Base-by-base conservation (phyloP, 306 rosid genomes). In the Mimosa bimucronata region DNA sequence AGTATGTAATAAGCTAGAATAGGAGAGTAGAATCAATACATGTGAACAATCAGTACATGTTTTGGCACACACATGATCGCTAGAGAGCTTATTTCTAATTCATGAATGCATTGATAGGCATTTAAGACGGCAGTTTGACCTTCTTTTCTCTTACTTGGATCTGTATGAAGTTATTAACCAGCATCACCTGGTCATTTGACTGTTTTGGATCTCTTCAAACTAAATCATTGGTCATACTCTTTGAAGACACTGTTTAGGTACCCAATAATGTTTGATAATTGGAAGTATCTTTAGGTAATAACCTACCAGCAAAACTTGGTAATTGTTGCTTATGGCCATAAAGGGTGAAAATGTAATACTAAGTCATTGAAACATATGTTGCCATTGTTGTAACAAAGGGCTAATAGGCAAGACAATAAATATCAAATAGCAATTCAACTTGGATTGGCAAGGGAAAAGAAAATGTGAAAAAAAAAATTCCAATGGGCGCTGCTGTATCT, bases 1-100 rank as follows among this genome's bases (percentile, higher is more conserved):
- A 92, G 85, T 85, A 94, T 23, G 88, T 87, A 76, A 83, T 81
- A 62, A 92, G 74, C 98, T 94, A 86, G 85, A 76, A 86, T 60
- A 53, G 66, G 81, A 71, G 76, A 40, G 58, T 77, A 50, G 58
- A 48, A 66, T 48, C 72, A 61, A 31, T 21, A 40, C 71, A 75
- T 81, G 75, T 80, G 60, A 81, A 81, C 72, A 86, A 71, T 69
- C 57, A 8, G 6, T 23, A 83, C 26, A 67, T 62, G 65, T 61
- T 80, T 77, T 21, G 75, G 71, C 45, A 40, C 52, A 65, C 29
- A 66, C 46, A 77, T 44, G 42, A 44, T 14, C 30, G 46, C 10
- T 69, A 31, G 77, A 50, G 44, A 76, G 73, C 60, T 14, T 64
- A 74, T 13, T 52, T 65, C 58, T 71, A 67, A 79, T 68, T 28